Evolutionary conservation across 1,284 basidiomycete species (phyloP), one percentile per base, ranked within the genome.

Genomic region (Neolentinus lepideus): DNA sequence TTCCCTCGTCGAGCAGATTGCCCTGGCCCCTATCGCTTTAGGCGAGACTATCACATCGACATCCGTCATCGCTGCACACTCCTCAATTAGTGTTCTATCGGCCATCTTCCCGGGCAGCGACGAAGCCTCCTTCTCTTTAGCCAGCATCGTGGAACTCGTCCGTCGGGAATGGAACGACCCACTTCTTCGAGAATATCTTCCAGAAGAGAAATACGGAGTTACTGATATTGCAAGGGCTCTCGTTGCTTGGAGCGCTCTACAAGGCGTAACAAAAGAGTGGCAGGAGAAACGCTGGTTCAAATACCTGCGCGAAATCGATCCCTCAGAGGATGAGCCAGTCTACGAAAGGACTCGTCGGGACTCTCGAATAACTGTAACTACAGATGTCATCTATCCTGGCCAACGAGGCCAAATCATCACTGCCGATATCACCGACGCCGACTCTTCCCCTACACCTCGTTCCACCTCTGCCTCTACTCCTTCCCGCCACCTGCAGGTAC

Each of bases 31-130:
- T 6, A 82, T 90, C 60, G 75, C 83, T 59, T 69, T 90, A 21
- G 82, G 84, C 33, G 87, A 91, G 69, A 84, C 85, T 61, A 76
- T 91, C 55, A 85, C 89, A n/a, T 81, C 83, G 1, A 85, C 86
- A 1, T 86, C 84, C 3, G 72, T 91, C 47, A 72, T 83, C 16
- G 87, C 86, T 1, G 88, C 86, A 0, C 80, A 87, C 55, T 80
- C 81, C 57, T 87, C 87, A 24, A 80, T 91, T 57, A 87, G 88
- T 62, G 75, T 83, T 46, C 76, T 91, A 35, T 80, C 84, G 9
- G 74, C 79, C 47, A 80, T 91, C 58, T 86, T 89, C 63, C 85
- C 87, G 1, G 84, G 85, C 8, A 83, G 81, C 62, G 84, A 81
- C 63, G 88, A 91, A 60, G 85, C 88, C 3, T 84, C 84, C 16